Conservation (phyloP, 2,329 filamentous ascomycete species). For the Claviceps africana region DNA sequence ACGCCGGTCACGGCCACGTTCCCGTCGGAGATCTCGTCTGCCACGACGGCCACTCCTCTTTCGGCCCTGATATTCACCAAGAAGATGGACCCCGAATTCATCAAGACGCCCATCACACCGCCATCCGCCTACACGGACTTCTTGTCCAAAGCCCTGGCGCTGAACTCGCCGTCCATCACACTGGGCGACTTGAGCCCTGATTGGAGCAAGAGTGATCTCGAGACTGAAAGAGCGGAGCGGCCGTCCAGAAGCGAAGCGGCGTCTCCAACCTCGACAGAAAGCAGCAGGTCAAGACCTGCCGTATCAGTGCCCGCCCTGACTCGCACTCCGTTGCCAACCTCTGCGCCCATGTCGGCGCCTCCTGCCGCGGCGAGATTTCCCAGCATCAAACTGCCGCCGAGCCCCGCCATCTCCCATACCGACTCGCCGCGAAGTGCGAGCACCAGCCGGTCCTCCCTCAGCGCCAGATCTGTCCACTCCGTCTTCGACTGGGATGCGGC, state of each 20-base stretch:
- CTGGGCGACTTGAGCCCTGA: slow-evolving; percentile 35
- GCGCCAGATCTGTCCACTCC: slow-evolving; percentile 48
- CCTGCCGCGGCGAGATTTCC: slow-evolving; percentile 46
- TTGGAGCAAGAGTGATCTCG: slow-evolving; percentile 40
- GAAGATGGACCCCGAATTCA: slow-evolving; percentile 34
- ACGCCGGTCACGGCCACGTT: slow-evolving; percentile 51
- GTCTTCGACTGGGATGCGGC: slow-evolving; percentile 69
- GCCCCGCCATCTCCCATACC: slow-evolving; percentile 51
- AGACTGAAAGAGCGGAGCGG: slow-evolving; percentile 39
- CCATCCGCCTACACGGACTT: slow-evolving; percentile 87
- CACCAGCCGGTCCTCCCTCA: slow-evolving; percentile 57
- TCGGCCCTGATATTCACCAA: slow-evolving; percentile 28
- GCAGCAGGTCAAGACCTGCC: slow-evolving; percentile 20
- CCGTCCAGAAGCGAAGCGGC: slow-evolving; percentile 41
- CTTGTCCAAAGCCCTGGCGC: slow-evolving; percentile 61
- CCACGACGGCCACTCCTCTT: slow-evolving; percentile 55
- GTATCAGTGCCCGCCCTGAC: slow-evolving; percentile 26
- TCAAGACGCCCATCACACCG: slow-evolving; percentile 87
- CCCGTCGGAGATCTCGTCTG: slow-evolving; percentile 45
- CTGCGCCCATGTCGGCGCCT: slow-evolving; percentile 44
- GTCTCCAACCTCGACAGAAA: slow-evolving; percentile 26
- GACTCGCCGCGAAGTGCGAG: slow-evolving; percentile 56
- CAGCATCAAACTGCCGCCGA: slow-evolving; percentile 64
- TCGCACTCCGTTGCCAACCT: slow-evolving; percentile 36
- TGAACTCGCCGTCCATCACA: slow-evolving; percentile 53